Conservation (phyloP, 2,329 filamentous ascomycete genomes). For the Aureobasidium sp. region DNA sequence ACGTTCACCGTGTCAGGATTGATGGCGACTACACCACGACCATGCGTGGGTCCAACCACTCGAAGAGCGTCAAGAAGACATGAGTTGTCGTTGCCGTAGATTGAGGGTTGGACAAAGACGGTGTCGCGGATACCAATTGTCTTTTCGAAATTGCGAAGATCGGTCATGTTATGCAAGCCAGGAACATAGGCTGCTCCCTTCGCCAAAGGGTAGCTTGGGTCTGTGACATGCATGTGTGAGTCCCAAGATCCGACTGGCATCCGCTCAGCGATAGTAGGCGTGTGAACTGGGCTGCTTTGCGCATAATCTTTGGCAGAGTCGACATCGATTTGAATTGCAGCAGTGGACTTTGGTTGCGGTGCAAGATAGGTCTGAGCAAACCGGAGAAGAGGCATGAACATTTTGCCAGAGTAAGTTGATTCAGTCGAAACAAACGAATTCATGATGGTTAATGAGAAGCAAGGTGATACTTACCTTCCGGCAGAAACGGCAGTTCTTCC, state of each 20-base stretch:
- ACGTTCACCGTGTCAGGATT: constrained; percentile 19
- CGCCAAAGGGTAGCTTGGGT: constrained; percentile 44
- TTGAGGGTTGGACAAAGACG: constrained; percentile 24
- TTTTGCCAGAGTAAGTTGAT: background rate
- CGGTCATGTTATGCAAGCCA: constrained; percentile 38
- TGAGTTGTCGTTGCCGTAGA: constrained; percentile 25
- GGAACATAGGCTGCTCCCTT: constrained; percentile 45
- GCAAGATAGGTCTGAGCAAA: background rate
- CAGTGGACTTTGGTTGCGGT: background rate
- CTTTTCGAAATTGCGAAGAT: constrained; percentile 34
- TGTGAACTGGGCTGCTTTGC: background rate
- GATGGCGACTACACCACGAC: constrained; percentile 24
- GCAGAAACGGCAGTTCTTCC: background rate
- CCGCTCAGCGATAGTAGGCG: constrained; percentile 8
- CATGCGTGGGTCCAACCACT: constrained; percentile 14
- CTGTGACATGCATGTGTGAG: constrained; percentile 56
- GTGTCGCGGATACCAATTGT: constrained; percentile 20
- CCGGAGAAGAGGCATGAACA: background rate
- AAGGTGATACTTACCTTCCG: background rate
- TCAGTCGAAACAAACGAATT: background rate
- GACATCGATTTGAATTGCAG: background rate
- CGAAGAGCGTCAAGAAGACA: constrained; percentile 24
- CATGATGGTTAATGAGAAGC: background rate
- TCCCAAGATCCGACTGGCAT: constrained; percentile 48
- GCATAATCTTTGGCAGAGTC: background rate